A percentile compares a stretch with the other conserved stretches of the same genome.
Evolutionary conservation across 2,329 filamentous ascomycete genomes (phyloP).

Genomic region (Didymella lethalis): DNA sequence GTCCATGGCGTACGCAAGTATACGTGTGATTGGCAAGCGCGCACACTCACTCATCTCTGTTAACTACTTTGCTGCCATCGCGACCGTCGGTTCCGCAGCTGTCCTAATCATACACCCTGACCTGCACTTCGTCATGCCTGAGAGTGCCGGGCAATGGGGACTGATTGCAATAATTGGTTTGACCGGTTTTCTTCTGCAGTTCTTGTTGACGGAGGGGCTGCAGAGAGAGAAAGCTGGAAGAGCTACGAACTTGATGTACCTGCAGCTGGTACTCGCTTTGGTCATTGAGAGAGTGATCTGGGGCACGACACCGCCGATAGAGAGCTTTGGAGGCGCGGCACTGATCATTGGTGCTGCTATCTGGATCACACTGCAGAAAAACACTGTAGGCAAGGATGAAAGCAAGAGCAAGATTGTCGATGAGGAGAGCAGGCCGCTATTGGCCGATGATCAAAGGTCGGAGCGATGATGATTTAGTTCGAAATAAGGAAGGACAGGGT

Average conservation of each 20-base stretch:
- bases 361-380: constrained; percentile 39
- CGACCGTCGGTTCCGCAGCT: constrained; percentile 68
- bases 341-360: constrained; percentile 40
- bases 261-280: constrained; percentile 71
- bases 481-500: no score
- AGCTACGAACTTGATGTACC: constrained; percentile 70
- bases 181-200: constrained; percentile 82
- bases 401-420: no score
- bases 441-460: no score
- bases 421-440: no score
- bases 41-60: constrained; percentile 81
- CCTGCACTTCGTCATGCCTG: constrained; percentile 64
- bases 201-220: constrained; percentile 77
- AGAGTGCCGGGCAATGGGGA: constrained; percentile 65
- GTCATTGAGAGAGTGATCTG: constrained; percentile 67
- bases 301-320: constrained; percentile 40
- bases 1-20: constrained; percentile 73
- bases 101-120: constrained; percentile 64
- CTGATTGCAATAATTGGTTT: constrained; percentile 72
- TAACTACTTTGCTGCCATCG: constrained; percentile 78
- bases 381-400: background rate
- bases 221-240: constrained; percentile 69
- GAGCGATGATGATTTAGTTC: no score
- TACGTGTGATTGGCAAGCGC: constrained; percentile 78
- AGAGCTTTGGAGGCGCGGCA: constrained; percentile 36